A percentile compares a stretch with the other conserved stretches of the same genome.
Evolutionary conservation across 805 yeast genomes (phyloP).

Genomic region (Zygoascus bituminiphila): DNA sequence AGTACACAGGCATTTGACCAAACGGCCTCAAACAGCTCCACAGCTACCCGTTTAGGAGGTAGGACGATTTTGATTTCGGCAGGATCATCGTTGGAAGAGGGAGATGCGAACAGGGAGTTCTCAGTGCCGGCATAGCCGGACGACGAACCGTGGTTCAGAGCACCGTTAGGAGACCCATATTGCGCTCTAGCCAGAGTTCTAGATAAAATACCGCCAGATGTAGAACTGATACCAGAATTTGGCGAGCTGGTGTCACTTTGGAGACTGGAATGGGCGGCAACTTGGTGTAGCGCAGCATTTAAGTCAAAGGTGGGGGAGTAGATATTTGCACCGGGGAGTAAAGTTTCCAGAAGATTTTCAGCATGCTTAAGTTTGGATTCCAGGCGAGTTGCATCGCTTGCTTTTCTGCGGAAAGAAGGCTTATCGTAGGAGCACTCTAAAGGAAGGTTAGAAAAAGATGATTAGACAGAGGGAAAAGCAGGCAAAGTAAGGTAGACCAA

Average conservation of each 20-base stretch:
- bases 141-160: neutral
- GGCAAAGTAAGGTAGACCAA: too few relatives aligned
- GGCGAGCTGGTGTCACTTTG: neutral
- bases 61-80: slow-evolving; percentile 56
- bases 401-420: slow-evolving; percentile 51
- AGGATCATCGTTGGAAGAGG: slow-evolving; percentile 19
- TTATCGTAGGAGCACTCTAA: slow-evolving; percentile 70
- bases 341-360: slow-evolving; percentile 29
- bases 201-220: neutral
- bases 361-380: slow-evolving; percentile 31
- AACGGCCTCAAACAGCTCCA: slow-evolving; percentile 61
- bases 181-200: neutral
- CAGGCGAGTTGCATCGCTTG: slow-evolving; percentile 26
- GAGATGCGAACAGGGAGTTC: slow-evolving; percentile 12
- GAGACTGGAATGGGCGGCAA: neutral
- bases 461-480: too few relatives aligned
- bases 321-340: slow-evolving; percentile 36
- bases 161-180: neutral
- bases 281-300: slow-evolving; percentile 3
- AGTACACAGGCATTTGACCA: slow-evolving; percentile 84
- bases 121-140: slow-evolving; percentile 1
- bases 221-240: neutral
- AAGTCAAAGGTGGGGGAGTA: slow-evolving; percentile 27
- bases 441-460: neutral
- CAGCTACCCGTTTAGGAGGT: slow-evolving; percentile 68